Percentiles rank a stretch among this genome's conserved stretches.
Conservation (phyloP, 805 yeast genomes). For the Diddensiella transvaalensis region DNA sequence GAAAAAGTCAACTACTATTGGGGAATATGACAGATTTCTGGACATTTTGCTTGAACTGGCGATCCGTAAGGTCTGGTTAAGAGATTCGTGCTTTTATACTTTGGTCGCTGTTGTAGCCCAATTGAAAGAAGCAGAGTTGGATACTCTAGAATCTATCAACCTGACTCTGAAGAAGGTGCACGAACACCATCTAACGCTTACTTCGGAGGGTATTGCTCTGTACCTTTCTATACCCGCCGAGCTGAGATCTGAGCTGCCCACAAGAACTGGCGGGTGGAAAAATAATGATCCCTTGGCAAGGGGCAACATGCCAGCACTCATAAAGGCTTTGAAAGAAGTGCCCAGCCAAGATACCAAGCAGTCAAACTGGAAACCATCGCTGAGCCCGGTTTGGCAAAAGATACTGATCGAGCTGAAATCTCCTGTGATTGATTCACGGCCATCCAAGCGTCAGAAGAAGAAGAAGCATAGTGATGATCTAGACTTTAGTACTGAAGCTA, state of each 20-base stretch:
- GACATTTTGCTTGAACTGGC: conserved; percentile 55
- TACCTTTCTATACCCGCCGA: conserved; percentile 51
- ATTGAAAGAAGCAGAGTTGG: conserved; percentile 2
- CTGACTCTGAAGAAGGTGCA: conserved; percentile 44
- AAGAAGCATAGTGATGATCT: conserved; percentile 29
- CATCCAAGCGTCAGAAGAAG: conserved; percentile 39
- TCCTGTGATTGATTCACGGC: conserved; percentile 18
- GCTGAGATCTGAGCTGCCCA: conserved; percentile 8
- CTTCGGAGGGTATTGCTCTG: conserved; percentile 79
- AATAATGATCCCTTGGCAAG: conserved; percentile 67
- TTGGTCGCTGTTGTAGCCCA: conserved; percentile 48
- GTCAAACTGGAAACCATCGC: conserved; percentile 68
- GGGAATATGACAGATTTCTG: conserved; percentile 41
- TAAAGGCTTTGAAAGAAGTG: conserved; percentile 52
- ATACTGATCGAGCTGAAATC: conserved; percentile 41
- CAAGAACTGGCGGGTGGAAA: conserved; percentile 50
- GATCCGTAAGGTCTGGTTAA: conserved; percentile 70
- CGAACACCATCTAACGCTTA: conserved; percentile 51
- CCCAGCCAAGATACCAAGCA: conserved; percentile 56
- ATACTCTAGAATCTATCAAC: conserved; percentile 16
- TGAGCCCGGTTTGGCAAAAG: conserved; percentile 74
- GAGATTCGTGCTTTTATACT: conserved; percentile 76
- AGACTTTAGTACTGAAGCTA: conserved; percentile 21
- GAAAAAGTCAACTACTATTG: conserved; percentile 26
- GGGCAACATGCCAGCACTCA: conserved; percentile 58